Evolutionary conservation across 2,329 filamentous ascomycete species (phyloP), one percentile per base, ranked within the genome.

Genomic region (Trichoderma polysporum): DNA sequence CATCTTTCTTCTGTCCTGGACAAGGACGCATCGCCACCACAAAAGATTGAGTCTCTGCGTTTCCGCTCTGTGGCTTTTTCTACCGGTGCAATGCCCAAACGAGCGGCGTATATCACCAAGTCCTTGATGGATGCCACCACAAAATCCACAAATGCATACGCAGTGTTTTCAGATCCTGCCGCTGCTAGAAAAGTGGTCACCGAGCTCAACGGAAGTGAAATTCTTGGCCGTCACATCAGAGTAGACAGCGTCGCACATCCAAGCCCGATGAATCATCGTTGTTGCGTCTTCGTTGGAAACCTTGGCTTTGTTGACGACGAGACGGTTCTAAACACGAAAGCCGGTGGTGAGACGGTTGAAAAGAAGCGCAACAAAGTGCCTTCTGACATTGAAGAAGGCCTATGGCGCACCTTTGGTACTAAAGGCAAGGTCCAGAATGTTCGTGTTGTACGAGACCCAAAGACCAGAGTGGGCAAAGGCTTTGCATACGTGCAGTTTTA

Each of bases 401-500:
- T 97, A 2, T 97, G 93, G 93, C 86, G 89, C 53, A 89, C 90
- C 22, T 96, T 97, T 74, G 81, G 84, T 68, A 87, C 91, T 76
- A 78, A 85, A 61, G 94, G 94, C 71, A 91, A 86, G 70, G 91
- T 99, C 13, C 94, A 99, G 79, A 97, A 90, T 75, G 96, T 99
- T 39, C 91, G 95, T 37, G 93, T 99, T 22, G 87, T 97, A 59
- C 89, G 95, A 65, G 95, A 99, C 75, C 84, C 91, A 69, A 90
- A 91, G 71, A 99, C 96, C 8, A 88, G 96, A 58, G 92, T 99
- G 33, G 93, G 95, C 74, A 99, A 99, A 77, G 95, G 95, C 4
- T 93, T 99, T 75, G 96, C 96, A 69, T 99, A 99, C 74, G 94
- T 99, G 17, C 95, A 99, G 76, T 99, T 99, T 79, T 88, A 90